These are phyloP conservation scores for Chamaecrista fasciculata DNA, from an alignment of 306 rosid genomes.

Conservation along the genomic window DNA sequence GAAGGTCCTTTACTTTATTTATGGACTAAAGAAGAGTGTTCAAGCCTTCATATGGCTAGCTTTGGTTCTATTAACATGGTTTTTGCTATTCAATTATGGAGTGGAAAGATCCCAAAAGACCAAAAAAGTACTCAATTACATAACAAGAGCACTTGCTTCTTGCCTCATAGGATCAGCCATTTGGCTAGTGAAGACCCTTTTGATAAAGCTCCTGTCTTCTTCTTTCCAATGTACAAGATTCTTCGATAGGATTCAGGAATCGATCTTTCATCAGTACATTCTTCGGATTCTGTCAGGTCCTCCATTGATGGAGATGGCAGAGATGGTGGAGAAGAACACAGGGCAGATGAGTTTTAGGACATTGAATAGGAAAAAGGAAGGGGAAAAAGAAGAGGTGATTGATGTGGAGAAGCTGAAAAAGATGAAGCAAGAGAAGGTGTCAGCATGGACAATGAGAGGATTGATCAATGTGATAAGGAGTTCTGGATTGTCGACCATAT, in stretches of 20 bases:
- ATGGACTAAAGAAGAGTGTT: conserved; percentile 71
- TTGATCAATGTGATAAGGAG: conserved; percentile 59
- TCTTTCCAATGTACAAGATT: conserved; percentile 68
- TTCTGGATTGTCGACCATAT: conserved; percentile 68
- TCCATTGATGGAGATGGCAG: conserved; percentile 65
- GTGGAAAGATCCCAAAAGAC: conserved; percentile 41
- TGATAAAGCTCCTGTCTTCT: conserved; percentile 55
- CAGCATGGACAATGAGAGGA: conserved; percentile 91
- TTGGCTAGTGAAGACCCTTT: background rate
- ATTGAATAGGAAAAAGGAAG: conserved; percentile 31
- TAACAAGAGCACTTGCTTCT: conserved; percentile 48
- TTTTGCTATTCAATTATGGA: conserved; percentile 47
- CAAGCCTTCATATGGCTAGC: conserved; percentile 66
- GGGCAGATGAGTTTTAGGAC: conserved; percentile 60
- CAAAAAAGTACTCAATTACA: conserved; percentile 40
- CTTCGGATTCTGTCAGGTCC: conserved; percentile 73
- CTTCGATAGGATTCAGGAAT: conserved; percentile 86
- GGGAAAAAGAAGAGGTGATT: conserved; percentile 63
- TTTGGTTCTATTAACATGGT: conserved; percentile 76
- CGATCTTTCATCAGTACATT: conserved; percentile 79
- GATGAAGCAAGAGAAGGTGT: conserved; percentile 71
- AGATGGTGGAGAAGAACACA: conserved; percentile 36
- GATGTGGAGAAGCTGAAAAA: conserved; percentile 78
- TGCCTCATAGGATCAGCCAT: conserved; percentile 14
- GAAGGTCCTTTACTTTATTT: conserved; percentile 83